Conservation (phyloP, 768 basidiomycete species). For the Auriscalpium microsporum region DNA sequence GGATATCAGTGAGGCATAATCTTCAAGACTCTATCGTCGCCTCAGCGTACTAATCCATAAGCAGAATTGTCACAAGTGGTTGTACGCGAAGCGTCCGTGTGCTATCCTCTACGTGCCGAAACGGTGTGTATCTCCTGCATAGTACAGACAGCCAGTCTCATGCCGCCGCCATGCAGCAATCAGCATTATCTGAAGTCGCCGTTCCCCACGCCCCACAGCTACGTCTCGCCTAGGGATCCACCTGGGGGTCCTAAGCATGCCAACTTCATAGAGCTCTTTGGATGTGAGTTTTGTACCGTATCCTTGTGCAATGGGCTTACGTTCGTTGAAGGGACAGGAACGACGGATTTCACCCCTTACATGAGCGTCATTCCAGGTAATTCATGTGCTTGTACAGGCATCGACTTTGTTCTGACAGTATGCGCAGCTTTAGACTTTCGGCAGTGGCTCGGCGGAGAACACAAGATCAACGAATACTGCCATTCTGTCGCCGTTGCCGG, state of each 20-base stretch:
- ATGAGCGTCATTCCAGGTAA: constrained; percentile 48
- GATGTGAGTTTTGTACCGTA: constrained; percentile 31
- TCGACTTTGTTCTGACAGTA: no score
- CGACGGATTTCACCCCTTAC: constrained; percentile 45
- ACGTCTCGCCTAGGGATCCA: constrained; percentile 39
- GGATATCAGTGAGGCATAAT: constrained; percentile 49
- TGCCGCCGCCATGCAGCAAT: constrained; percentile 34
- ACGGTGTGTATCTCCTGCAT: constrained; percentile 28
- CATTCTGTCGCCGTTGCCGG: constrained; percentile 61
- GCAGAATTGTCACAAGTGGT: constrained; percentile 84
- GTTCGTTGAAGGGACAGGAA: constrained; percentile 47
- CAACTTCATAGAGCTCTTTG: constrained; percentile 43
- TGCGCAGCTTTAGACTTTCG: constrained; percentile 62
- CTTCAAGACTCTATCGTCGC: not conserved
- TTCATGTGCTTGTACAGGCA: constrained; percentile 1
- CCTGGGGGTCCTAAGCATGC: constrained; percentile 20
- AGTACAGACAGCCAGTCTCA: not conserved
- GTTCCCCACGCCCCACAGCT: constrained; percentile 47
- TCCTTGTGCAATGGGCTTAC: not conserved
- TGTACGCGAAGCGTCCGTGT: constrained; percentile 58
- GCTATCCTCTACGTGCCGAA: constrained; percentile 70
- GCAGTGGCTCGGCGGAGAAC: constrained; percentile 65
- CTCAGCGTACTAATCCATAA: not conserved
- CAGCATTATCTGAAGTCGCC: constrained; percentile 54
- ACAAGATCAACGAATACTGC: constrained; percentile 61